A percentile compares a stretch with the other conserved stretches of the same genome.
These are phyloP conservation scores for Trichosanthes cucumerina DNA, from an alignment of 306 rosid species.

Conservation along the genomic window DNA sequence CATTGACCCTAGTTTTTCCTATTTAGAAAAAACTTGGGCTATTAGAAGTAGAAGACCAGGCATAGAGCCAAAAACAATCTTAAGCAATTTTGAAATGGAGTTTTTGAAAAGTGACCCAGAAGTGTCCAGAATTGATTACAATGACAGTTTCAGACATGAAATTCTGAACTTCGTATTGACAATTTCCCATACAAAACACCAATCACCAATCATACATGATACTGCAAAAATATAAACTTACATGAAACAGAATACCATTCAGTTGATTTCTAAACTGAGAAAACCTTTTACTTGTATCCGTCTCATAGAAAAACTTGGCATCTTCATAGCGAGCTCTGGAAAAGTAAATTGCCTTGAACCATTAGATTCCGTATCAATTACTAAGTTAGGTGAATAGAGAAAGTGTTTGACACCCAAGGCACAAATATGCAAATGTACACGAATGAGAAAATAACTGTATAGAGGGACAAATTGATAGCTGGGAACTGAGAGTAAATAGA, in stretches of 20 bases:
- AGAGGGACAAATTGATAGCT: neutral
- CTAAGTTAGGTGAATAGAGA: neutral
- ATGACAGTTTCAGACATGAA: neutral
- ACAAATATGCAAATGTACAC: neutral
- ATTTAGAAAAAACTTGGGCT: constrained; percentile 17
- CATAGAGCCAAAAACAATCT: neutral
- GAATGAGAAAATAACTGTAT: neutral
- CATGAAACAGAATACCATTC: constrained; percentile 78
- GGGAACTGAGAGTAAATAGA: neutral
- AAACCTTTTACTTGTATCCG: constrained; percentile 60
- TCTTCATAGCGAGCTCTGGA: constrained; percentile 96
- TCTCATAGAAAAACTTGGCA: constrained; percentile 88
- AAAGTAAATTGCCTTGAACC: constrained; percentile 11
- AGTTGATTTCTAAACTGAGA: constrained; percentile 67
- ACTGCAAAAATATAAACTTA: constrained; percentile 27
- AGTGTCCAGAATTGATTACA: neutral
- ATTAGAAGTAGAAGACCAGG: constrained; percentile 8
- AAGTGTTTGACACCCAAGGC: neutral
- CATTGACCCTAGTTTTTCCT: constrained; percentile 96
- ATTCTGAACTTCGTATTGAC: neutral
- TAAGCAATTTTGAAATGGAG: neutral
- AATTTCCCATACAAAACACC: neutral
- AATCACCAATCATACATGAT: neutral
- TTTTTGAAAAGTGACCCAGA: neutral
- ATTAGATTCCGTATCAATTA: neutral